phyloP scores from a whole-genome alignment of 805 yeast genomes.

The Debaryomyces tyrocola region DNA sequence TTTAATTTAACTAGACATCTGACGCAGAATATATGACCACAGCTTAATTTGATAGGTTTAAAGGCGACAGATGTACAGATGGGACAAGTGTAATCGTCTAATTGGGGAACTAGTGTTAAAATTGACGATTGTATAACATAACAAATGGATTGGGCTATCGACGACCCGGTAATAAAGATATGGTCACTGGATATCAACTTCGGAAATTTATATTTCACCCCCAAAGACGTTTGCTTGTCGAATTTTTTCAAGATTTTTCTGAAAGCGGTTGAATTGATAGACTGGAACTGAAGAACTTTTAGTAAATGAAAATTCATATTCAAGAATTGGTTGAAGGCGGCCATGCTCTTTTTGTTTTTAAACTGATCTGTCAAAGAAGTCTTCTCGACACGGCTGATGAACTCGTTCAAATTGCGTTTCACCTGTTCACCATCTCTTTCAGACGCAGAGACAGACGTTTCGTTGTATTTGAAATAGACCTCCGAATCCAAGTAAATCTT shows the following conservation, averaged over 20 bases:
- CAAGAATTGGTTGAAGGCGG: conserved; percentile 51
- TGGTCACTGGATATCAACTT: conserved; percentile 41
- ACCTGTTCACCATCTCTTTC: conserved; percentile 48
- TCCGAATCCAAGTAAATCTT: conserved; percentile 64
- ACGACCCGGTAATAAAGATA: conserved; percentile 43
- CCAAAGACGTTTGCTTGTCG: conserved; percentile 66
- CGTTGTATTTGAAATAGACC: conserved; percentile 57
- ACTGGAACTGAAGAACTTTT: conserved; percentile 58
- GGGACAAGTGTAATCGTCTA: conserved; percentile 76
- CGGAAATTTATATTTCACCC: conserved; percentile 48
- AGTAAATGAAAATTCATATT: conserved; percentile 54
- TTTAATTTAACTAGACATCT: conserved; percentile 70
- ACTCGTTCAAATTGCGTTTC: conserved; percentile 42
- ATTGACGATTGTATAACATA: conserved; percentile 54
- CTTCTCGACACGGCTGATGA: conserved; percentile 39
- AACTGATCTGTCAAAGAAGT: conserved; percentile 40
- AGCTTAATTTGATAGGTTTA: conserved; percentile 64
- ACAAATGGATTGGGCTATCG: conserved; percentile 56
- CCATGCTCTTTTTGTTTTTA: conserved; percentile 44
- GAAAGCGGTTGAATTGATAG: conserved; percentile 62
- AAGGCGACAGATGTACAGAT: conserved; percentile 69
- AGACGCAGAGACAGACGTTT: conserved; percentile 38
- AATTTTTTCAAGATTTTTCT: conserved; percentile 72
- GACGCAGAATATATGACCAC: conserved; percentile 72
- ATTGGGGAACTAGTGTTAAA: conserved; percentile 62